Base-by-base conservation (phyloP, 345 rosid genomes). In the Citrus maxima region DNA sequence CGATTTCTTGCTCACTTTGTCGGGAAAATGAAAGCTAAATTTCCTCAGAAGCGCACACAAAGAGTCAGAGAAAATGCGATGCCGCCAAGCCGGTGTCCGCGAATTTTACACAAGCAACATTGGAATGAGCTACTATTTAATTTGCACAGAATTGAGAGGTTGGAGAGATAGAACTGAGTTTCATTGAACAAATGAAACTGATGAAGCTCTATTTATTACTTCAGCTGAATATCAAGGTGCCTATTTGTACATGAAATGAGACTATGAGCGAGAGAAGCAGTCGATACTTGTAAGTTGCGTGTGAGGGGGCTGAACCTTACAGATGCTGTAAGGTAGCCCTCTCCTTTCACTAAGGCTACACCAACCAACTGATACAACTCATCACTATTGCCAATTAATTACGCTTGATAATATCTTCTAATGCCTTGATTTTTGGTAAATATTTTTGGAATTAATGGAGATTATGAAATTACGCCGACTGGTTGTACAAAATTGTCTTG, bases 31-130 rank as follows among this genome's bases (percentile, higher is more conserved):
- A 0, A 51, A 51, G 56, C 56, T 14, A 51, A 51, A 19, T 51
- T 18, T 54, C 22, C 22, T 4, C n/a, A 54, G 58, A 54, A 54
- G 58, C 58, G 7, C 76, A 25, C 30, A 24, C 7, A 28, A 58
- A 27, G 65, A 66, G 58, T 75, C 66, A 76, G 51, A 63, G 58
- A 72, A 76, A 63, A 70, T 71, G 54, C 66, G 80, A 72, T 40
- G 35, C 58, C 67, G 60, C 5, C 40, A 70, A 13, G 16, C 24
- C 72, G n/a, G 22, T 12, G 65, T 62, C n/a, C 21, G 38, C 65
- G 54, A 60, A 81, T 56, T 46, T 64, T 76, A 74, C 35, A 71
- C 0, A 46, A 42, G 35, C 6, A 21, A 7, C 6, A 13, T 28
- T 21, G 21, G 18, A 51, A 34, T 63, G 67, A 49, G 27, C 42